These are phyloP conservation scores for Leptosphaerulina australis DNA, from an alignment of 2,329 filamentous ascomycete species.

Conservation along the genomic window DNA sequence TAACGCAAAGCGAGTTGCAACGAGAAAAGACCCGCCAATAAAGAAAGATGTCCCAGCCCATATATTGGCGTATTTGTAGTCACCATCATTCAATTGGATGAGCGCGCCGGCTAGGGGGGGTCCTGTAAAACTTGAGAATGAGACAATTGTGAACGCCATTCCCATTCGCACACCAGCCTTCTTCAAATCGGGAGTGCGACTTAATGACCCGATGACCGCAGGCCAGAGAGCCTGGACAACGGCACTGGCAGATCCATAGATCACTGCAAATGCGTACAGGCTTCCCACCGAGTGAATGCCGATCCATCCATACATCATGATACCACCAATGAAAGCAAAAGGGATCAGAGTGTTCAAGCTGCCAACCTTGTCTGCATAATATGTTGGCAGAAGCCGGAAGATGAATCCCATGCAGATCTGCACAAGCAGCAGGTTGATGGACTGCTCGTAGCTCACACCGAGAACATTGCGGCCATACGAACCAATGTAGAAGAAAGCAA, in stretches of 20 bases:
- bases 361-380: constrained; percentile 47
- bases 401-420: constrained; percentile 55
- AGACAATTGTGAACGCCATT: constrained; percentile 47
- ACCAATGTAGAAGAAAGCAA: constrained; percentile 55
- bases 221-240: constrained; percentile 44
- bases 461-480: constrained; percentile 53
- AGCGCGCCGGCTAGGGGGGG: constrained; percentile 46
- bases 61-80: constrained; percentile 47
- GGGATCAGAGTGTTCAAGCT: constrained; percentile 57
- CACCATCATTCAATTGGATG: constrained; percentile 36
- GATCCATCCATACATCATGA: constrained; percentile 51
- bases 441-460: constrained; percentile 56
- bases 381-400: constrained; percentile 58
- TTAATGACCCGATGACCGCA: constrained; percentile 36
- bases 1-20: constrained; percentile 36
- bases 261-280: constrained; percentile 40
- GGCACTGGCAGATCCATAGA: constrained; percentile 38
- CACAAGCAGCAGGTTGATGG: constrained; percentile 62
- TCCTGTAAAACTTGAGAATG: constrained; percentile 44
- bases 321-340: constrained; percentile 54
- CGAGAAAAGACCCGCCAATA: constrained; percentile 32
- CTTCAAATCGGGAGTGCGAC: constrained; percentile 41
- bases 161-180: constrained; percentile 45
- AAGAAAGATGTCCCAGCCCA: constrained; percentile 42
- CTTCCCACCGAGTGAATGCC: constrained; percentile 33